Base-by-base conservation (phyloP, 371 early-diverging fungal species). In the Apophysomyces elegans region DNA sequence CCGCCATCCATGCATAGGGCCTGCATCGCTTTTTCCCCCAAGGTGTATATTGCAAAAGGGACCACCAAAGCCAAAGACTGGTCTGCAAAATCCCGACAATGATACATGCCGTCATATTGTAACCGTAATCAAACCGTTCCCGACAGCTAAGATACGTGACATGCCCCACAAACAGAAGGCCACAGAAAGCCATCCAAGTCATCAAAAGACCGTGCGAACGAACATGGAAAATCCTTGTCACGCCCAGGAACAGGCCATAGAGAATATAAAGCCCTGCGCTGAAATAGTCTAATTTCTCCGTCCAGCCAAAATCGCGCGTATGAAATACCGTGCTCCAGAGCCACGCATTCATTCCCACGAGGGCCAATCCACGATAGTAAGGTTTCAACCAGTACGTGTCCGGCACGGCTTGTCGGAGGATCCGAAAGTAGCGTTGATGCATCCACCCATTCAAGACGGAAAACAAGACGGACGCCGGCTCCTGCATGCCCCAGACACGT, bases 221-320 rank as follows among this genome's bases (percentile, higher is more conserved):
- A 39, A 90, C 67, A 16, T 84, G 76, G 56, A 88, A 84, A 56
- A 88, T 69, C 3, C 91, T 84, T n/a, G 89, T 67, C 1, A 84
- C 66, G 37, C 86, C 86, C 44, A 84, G 77, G 64, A 78, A 89
- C 9, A 91, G 71, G 0, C 85, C 83, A 62, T 87, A 91, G n/a
- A 93, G 73, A 37, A 95, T 89, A 26, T 88, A 82, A 4, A 89
- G 69, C 2, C 91, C 93, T 0, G 97, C 98, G 13, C 95, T 91
- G 73, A 94, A 97, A 76, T 99, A 99, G 74, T 99, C 99, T 62
- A 96, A 78, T 21, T 88, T 88, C 73, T 97, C 98, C 0, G 99
- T 99, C 54, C 84, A 67, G 0, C 86, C 81, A 35, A 86, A 88
- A 71, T 98, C 98, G 37, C 98, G 80, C 4, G 91, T 74, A 75